Base-by-base conservation (phyloP, 2,329 filamentous ascomycete genomes). In the Diplocarpon rosae region DNA sequence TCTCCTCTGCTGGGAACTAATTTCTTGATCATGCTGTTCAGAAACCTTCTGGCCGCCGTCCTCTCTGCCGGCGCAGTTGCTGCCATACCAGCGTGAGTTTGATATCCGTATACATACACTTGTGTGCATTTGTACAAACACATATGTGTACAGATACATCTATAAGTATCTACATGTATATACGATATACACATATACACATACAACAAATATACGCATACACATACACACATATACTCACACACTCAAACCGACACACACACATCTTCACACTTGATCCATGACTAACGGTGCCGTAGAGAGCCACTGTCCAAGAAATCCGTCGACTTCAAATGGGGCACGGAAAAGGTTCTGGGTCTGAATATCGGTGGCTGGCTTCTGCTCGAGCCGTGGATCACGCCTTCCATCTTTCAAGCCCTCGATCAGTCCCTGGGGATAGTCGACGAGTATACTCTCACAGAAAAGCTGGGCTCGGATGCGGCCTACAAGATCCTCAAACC, bases 401-500 rank as follows among this genome's bases (percentile, higher is more conserved):
- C 73, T n/a, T 74, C 70, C 1, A 64, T 77, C 38, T 77, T 76
- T 54, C 46, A 59, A 59, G 67, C 48, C 51, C 37, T 56, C 15
- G 51, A 57, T 33, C 58, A 59, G 42, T 59, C 60, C 9, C 37
- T 58, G 6, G 58, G 56, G 2, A 57, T 60, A 42, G 52, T 59
- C 14, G 61, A 63, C 44, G 61, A 63, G 43, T 60, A 45, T 16
- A 62, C 61, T 5, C 48, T 63, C 2, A 57, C 54, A 16, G 45
- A 75, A 51, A 65, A 66, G 37, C 63, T 77, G 6, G 73, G 72
- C 3, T 58, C 62, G 15, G 59, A 69, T 37, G 63, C 63, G 1
- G 68, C 69, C 3, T 61, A 61, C 64, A 38, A 71, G 70, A 60
- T 78, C 67, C 70, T 67, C 69, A 51, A 68, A 60, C 28, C 77